Evolutionary conservation across 768 basidiomycete genomes (phyloP), one percentile per base, ranked within the genome.

Genomic region (Phlebiopsis flavidoalba): DNA sequence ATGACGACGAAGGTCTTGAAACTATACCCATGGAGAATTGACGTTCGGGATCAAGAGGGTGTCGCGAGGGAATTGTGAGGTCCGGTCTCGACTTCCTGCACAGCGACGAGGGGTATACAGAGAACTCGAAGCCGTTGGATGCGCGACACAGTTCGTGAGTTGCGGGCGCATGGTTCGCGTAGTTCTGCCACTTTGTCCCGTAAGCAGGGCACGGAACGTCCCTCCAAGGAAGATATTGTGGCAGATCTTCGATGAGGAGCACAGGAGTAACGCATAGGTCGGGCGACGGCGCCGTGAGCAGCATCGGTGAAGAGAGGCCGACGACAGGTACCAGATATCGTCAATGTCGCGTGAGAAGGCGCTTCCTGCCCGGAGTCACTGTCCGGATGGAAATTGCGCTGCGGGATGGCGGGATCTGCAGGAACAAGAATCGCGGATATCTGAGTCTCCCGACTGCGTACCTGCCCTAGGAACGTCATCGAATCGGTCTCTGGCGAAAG

Each of bases 281-380:
- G 63, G 81, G 83, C 14, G 79, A 54, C 21, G 65, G 65, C 56
- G 80, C 78, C 1, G 74, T 71, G 59, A 70, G 64, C 26, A 66
- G 63, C 40, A 50, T 54, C n/a, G 15, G 71, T 79, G 68, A 83
- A 84, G 64, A 85, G n/a, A 70, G 14, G 75, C 74, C 1, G 80
- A 73, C 1, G 81, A 75, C 15, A 77, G 75, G 64, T 82, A 79
- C n/a, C n/a, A 8, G 71, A 70, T 50, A 83, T 76, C 1, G 67
- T 72, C n/a, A 82, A 65, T 12, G 8, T 43, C 40, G 40, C 40
- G 43, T 40, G 35, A 17, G 37, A 22, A 12, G 37, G 33, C 22
- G 33, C 52, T 19, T 50, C 56, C 19, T 50, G 8, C 14, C 11
- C 31, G 17, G 40, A 43, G 10, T 43, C 12, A 12, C 17, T 12